A percentile compares a stretch with the other conserved stretches of the same genome.
These are phyloP conservation scores for Penicillium brevicompactum DNA, from an alignment of 2,329 filamentous ascomycete species.

Conservation along the genomic window DNA sequence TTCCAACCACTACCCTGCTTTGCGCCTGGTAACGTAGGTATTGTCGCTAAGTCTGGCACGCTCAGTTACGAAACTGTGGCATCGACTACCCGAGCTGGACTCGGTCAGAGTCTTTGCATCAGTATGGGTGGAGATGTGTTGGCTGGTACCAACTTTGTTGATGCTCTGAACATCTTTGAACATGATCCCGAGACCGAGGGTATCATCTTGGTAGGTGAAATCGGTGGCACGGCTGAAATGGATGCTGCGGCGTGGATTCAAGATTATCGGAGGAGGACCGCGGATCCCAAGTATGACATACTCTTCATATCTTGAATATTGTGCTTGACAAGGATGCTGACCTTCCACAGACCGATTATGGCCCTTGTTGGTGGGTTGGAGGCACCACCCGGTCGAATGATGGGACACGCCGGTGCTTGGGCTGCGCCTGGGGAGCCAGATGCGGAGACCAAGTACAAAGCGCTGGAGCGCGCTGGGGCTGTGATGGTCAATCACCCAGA, in stretches of 20 bases:
- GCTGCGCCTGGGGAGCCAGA: slow-evolving; percentile 66
- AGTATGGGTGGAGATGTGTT: slow-evolving; percentile 77
- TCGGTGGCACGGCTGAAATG: slow-evolving; percentile 69
- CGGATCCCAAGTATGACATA: slow-evolving; percentile 64
- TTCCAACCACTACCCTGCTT: slow-evolving; percentile 78
- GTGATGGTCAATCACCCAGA: slow-evolving; percentile 75
- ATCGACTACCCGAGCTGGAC: slow-evolving; percentile 69
- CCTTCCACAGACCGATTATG: slow-evolving; percentile 63
- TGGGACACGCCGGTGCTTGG: slow-evolving; percentile 81
- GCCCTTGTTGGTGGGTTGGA: slow-evolving; percentile 69
- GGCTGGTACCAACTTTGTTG: slow-evolving; percentile 72
- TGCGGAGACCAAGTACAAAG: slow-evolving; percentile 66
- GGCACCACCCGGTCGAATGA: slow-evolving; percentile 66
- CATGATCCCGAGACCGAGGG: slow-evolving; percentile 69
- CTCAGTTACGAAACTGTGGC: slow-evolving; percentile 79
- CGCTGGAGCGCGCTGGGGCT: slow-evolving; percentile 67
- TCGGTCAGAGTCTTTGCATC: slow-evolving; percentile 76
- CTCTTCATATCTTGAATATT: neutral
- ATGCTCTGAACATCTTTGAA: slow-evolving; percentile 68
- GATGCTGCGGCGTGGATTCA: slow-evolving; percentile 74
- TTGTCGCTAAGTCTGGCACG: slow-evolving; percentile 79
- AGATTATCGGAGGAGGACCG: slow-evolving; percentile 60
- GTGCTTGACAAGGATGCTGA: slow-evolving; percentile 14
- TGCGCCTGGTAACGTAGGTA: slow-evolving; percentile 67
- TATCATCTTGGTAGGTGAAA: slow-evolving; percentile 72